Conservation (phyloP, 495 filamentous ascomycete genomes). For the Penicillium verhagenii region DNA sequence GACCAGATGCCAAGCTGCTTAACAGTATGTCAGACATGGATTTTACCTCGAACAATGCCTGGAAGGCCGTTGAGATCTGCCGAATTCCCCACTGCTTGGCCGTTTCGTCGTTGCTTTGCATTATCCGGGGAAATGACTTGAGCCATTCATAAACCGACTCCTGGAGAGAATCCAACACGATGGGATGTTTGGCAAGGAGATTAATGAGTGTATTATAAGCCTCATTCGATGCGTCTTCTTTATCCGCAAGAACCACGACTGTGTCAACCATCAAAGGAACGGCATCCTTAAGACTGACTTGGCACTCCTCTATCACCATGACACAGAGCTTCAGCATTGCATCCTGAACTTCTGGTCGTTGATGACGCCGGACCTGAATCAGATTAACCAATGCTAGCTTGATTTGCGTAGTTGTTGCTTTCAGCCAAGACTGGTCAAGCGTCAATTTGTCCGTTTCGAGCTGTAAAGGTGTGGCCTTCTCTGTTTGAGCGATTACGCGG, state of each 20-base stretch:
- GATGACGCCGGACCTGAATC: conserved; percentile 73
- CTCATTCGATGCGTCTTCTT: conserved; percentile 41
- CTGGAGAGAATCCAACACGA: conserved; percentile 67
- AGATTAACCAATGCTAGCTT: conserved; percentile 81
- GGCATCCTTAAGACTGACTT: conserved; percentile 68
- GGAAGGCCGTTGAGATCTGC: conserved; percentile 69
- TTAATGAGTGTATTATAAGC: conserved; percentile 51
- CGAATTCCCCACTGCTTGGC: conserved; percentile 68
- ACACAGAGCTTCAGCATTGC: conserved; percentile 69
- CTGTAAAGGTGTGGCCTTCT: conserved; percentile 17
- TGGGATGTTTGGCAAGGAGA: conserved; percentile 60
- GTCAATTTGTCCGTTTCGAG: conserved; percentile 37
- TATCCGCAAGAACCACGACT: conserved; percentile 67
- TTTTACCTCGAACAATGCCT: conserved; percentile 62
- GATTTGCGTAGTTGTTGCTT: conserved; percentile 76
- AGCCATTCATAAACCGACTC: conserved; percentile 78
- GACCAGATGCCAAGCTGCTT: conserved; percentile 57
- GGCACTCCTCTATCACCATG: conserved; percentile 73
- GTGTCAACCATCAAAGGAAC: conserved; percentile 74
- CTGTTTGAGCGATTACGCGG: conserved; percentile 18
- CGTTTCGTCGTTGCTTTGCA: conserved; percentile 81
- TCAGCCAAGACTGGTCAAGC: conserved; percentile 68
- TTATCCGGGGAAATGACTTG: conserved; percentile 71
- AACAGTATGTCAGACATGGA: conserved; percentile 71
- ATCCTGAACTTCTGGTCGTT: conserved; percentile 65